phyloP scores from a whole-genome alignment of 2,329 filamentous ascomycete genomes.

The Fusarium sp. region DNA sequence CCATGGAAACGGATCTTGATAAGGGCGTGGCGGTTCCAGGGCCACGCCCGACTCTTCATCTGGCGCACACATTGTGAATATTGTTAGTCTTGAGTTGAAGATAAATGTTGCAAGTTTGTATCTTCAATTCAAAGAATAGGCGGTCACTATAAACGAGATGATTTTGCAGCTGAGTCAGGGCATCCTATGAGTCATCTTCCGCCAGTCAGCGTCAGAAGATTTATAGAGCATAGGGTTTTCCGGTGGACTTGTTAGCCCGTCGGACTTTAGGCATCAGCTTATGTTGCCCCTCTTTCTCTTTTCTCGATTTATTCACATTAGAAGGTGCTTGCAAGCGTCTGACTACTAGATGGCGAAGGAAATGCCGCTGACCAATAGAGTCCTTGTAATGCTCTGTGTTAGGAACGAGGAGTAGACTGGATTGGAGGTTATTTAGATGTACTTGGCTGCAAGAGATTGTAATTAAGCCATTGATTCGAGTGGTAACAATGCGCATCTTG shows the following conservation, averaged over 20 bases:
- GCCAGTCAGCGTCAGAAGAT: background rate
- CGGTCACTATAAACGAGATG: background rate
- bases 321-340: background rate
- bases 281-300: background rate
- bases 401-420: background rate
- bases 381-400: background rate
- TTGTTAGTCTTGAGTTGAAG: background rate
- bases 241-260: background rate
- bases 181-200: background rate
- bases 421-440: background rate
- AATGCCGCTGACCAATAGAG: background rate
- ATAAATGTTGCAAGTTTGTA: background rate
- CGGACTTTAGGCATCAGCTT: background rate
- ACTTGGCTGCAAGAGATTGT: background rate
- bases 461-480: background rate
- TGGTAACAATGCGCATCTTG: background rate
- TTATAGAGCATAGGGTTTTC: background rate
- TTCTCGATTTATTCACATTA: background rate
- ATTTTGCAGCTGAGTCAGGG: background rate
- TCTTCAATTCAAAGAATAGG: background rate
- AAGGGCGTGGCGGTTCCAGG: background rate
- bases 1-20: conserved; percentile 36
- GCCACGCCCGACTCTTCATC: conserved; percentile 4
- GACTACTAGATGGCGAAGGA: background rate
- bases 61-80: conserved; percentile 24